phyloP scores from a whole-genome alignment of 148 eudicot species.

The Vaccinium darrowii region DNA sequence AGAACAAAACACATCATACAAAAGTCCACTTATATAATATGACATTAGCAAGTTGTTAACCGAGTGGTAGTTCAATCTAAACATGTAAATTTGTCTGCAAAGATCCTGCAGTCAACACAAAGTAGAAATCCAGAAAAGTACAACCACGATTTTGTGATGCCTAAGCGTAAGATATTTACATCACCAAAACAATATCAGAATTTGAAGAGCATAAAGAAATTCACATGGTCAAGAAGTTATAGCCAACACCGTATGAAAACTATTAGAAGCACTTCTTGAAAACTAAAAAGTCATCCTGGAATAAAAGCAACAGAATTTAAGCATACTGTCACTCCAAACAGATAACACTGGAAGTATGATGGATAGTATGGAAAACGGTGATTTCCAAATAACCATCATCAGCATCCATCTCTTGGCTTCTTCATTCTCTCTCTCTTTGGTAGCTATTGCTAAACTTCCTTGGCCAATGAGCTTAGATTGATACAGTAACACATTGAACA shows the following conservation, averaged over 20 bases:
- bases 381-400: neutral
- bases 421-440: neutral
- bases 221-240: neutral
- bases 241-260: neutral
- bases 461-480: neutral
- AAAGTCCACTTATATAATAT: neutral
- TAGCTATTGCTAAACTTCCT: neutral
- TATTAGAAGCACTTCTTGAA: neutral
- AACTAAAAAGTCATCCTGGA: neutral
- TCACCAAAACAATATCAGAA: neutral
- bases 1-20: neutral
- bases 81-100: neutral
- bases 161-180: neutral
- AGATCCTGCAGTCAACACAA: constrained; percentile 2
- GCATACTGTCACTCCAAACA: neutral
- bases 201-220: neutral
- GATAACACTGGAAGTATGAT: neutral
- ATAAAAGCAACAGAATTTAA: neutral
- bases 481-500: neutral
- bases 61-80: neutral
- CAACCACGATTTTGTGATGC: neutral
- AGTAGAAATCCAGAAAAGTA: neutral
- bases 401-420: neutral
- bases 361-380: neutral
- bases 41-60: neutral